These are phyloP conservation scores for Parastagonospora nodorum DNA, from an alignment of 2,329 filamentous ascomycete species.

Conservation along the genomic window DNA sequence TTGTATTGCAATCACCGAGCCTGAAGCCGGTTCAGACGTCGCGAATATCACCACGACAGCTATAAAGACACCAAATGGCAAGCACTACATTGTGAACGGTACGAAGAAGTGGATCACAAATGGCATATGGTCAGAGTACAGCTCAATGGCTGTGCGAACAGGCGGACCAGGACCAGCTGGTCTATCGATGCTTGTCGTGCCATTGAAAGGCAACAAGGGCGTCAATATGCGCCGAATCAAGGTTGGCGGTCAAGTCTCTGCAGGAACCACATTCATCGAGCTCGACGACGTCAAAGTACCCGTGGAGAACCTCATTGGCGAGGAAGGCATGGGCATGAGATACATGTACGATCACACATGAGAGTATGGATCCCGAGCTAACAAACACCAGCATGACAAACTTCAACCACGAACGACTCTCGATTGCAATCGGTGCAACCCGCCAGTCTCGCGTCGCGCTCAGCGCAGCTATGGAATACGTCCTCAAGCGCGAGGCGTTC, in stretches of 20 bases:
- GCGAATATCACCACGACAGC: constrained; percentile 74
- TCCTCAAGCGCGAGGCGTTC: constrained; percentile 69
- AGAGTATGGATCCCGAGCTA: not conserved
- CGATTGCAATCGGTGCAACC: constrained; percentile 68
- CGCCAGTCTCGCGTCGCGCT: constrained; percentile 67
- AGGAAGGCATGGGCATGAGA: constrained; percentile 73
- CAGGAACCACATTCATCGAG: constrained; percentile 76
- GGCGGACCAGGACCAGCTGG: constrained; percentile 67
- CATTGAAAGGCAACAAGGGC: constrained; percentile 68
- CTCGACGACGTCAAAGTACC: constrained; percentile 76
- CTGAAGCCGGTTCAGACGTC: constrained; percentile 74
- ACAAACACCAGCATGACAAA: constrained; percentile 63
- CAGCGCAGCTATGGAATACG: constrained; percentile 64
- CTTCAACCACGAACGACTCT: constrained; percentile 78
- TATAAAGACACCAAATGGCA: constrained; percentile 64
- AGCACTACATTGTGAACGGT: constrained; percentile 73
- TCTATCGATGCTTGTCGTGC: constrained; percentile 71
- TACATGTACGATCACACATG: constrained; percentile 56
- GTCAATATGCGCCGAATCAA: constrained; percentile 71
- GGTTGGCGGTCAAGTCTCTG: constrained; percentile 67
- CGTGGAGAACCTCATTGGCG: constrained; percentile 70
- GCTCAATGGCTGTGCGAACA: constrained; percentile 74
- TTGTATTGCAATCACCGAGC: constrained; percentile 82
- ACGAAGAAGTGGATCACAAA: constrained; percentile 71
- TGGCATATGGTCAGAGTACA: constrained; percentile 71